Evolutionary conservation across 331 rosid genomes (phyloP), one percentile per base, ranked within the genome.

Genomic region (Malus hybrid): DNA sequence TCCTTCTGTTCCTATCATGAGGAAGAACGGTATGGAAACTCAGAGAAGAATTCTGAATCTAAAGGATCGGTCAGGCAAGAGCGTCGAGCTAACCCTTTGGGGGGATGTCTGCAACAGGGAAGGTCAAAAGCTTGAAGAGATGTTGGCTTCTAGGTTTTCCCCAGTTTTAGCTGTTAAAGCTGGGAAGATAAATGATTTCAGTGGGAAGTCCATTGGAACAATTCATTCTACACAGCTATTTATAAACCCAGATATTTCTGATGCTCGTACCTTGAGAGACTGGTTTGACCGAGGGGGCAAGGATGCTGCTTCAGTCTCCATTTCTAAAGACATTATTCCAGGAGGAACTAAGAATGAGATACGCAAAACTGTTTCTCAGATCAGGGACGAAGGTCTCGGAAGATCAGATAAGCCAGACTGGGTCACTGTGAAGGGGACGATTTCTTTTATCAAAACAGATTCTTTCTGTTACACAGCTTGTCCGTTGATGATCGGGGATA

Each of bases 21-120:
- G 97, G 80, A 95, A 95, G 90, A 95, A 92, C 70, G 99, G 99
- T 62, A 90, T 92, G 99, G 99, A 95, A 86, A 95, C 97, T 52
- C 97, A 85, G 73, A 83, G 97, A 86, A 87, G 99, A 80, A 79
- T 89, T 82, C 79, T 92, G 86, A 86, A 86, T 84, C 83, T 95
- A 32, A 92, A 90, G 83, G 99, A 95, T 78, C 74, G 82, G 75
- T 95, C 99, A 32, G 90, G 90, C 59, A 89, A 77, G 85, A 92
- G 89, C 65, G 82, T 95, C 59, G 99, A 95, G 87, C 75, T 94
- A 67, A 94, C 97, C 64, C 90, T 94, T 31, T 94, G 99, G 99
- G 99, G 99, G 6, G 97, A 94, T 50, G 87, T 92, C 79, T 94
- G 99, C 89, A 94, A 94, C 57, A 86, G 88, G 86, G 99, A 94